Base-by-base conservation (phyloP, 331 rosid genomes). In the Saraca asoca region DNA sequence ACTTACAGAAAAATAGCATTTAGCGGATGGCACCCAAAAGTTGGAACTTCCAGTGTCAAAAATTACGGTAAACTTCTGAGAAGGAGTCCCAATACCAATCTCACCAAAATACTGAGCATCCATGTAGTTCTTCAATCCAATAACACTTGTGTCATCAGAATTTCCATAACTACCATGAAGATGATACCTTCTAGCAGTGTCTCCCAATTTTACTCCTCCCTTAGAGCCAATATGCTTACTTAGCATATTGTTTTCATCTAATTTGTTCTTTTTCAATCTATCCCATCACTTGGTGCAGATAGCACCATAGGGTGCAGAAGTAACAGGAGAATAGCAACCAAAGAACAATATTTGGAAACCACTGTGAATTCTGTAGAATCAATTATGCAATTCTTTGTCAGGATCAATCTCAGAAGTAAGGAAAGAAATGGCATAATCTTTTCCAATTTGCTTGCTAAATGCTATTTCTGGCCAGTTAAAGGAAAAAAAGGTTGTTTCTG, bases 1-100 rank as follows among this genome's bases (percentile, higher is more conserved):
- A 57, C 80, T 51, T 74, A 79, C 95, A 5, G 95, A 88, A 54
- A 85, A 85, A 46, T 76, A 69, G 71, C 96, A 88, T 70, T 80
- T 86, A 7, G 90, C 58, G 2, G 92, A 86, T 65, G 92, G 92
- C 54, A 88, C 90, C 95, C 92, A 88, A 33, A 86, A 89, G 60
- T 85, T 83, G 64, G 88, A 85, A 70, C 85, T 83, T 68, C 91
- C 88, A 0, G 91, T 83, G 70, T 83, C 85, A 70, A 85, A 85
- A 62, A 85, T 80, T n/a, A 83, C 86, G 58, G 83, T 83, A 37
- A 85, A 82, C 68, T 82, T 86, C 73, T 88, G 88, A 69, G 85
- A 62, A 67, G 91, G 92, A 1, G 87, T 80, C 12, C 92, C 96
- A 64, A 86, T 69, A 48, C 88, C 80, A 72, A 89, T 80, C 82